Conservation (phyloP, 2,329 filamentous ascomycete genomes). For the Gnomoniopsis sp. region DNA sequence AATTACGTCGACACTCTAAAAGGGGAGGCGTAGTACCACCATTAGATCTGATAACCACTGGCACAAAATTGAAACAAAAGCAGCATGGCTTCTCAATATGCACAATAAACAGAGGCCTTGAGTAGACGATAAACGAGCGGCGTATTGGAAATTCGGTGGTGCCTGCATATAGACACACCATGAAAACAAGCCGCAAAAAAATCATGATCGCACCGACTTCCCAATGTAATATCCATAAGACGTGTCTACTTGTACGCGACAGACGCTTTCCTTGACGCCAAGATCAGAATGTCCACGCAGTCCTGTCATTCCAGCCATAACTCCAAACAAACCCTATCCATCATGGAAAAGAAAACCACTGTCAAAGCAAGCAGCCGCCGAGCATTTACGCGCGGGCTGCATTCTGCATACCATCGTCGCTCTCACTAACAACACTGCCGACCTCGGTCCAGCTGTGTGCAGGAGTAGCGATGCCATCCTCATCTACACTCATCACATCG, state of each 20-base stretch:
- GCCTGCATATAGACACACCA: too few relatives aligned
- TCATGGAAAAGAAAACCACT: neutral
- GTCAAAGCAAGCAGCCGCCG: neutral
- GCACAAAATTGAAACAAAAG: too few relatives aligned
- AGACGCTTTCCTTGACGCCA: conserved; percentile 11
- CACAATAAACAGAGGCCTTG: too few relatives aligned
- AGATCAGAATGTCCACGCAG: neutral
- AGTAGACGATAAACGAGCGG: too few relatives aligned
- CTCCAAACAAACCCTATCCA: neutral
- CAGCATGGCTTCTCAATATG: too few relatives aligned
- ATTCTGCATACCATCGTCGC: conserved; percentile 34
- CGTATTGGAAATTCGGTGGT: too few relatives aligned
- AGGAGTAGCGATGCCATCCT: conserved; percentile 54
- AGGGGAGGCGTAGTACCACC: conserved; percentile 15
- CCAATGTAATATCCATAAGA: conserved; percentile 21
- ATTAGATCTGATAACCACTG: too few relatives aligned
- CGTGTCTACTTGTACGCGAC: conserved; percentile 9
- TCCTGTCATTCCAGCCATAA: neutral
- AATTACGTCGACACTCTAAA: conserved; percentile 55
- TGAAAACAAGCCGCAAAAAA: neutral
- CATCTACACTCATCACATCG: conserved; percentile 58
- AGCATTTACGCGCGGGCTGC: conserved; percentile 30
- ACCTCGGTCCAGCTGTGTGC: conserved; percentile 61
- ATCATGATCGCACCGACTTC: neutral
- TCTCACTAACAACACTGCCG: conserved; percentile 59